phyloP scores from a whole-genome alignment of 2,329 filamentous ascomycete species.

The Sporothrix brunneoviolacea region DNA sequence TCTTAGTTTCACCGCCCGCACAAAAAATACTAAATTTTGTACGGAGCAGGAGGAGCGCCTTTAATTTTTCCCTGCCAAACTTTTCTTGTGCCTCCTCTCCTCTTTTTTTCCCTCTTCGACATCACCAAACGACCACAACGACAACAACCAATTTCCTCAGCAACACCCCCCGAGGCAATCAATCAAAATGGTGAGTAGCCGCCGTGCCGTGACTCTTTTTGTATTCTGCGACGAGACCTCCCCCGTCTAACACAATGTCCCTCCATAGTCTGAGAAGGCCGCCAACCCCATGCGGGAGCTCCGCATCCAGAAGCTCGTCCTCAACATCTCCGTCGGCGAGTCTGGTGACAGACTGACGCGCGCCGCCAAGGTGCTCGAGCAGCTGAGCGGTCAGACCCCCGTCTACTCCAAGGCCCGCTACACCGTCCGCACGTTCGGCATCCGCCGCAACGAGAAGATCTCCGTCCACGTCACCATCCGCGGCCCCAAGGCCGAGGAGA shows the following conservation, averaged over 20 bases:
- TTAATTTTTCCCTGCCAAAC: slow-evolving; percentile 11
- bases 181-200: slow-evolving; percentile 37
- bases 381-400: slow-evolving; percentile 98
- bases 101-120: slow-evolving; percentile 8
- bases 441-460: slow-evolving; percentile 99
- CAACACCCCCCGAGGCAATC: slow-evolving; percentile 11
- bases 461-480: slow-evolving; percentile 98
- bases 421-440: slow-evolving; percentile 99
- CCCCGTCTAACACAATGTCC: not conserved
- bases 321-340: slow-evolving; percentile 99
- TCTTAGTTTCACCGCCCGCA: slow-evolving; percentile 6
- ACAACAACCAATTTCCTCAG: not conserved
- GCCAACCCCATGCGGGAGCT: slow-evolving; percentile 99
- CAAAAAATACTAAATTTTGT: slow-evolving; percentile 15
- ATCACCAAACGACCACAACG: slow-evolving; percentile 14
- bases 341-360: slow-evolving; percentile 99
- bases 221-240: too few species aligned
- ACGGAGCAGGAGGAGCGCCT: slow-evolving; percentile 8
- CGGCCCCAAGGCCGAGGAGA: slow-evolving; percentile 95
- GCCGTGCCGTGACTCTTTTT: too few species aligned
- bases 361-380: slow-evolving; percentile 99
- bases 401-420: slow-evolving; percentile 99
- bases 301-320: slow-evolving; percentile 98
- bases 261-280: slow-evolving; percentile 67
- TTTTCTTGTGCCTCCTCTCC: slow-evolving; percentile 2